Evolutionary conservation across 106 monocot genomes (phyloP).

Genomic region (Apostasia ramifera): DNA sequence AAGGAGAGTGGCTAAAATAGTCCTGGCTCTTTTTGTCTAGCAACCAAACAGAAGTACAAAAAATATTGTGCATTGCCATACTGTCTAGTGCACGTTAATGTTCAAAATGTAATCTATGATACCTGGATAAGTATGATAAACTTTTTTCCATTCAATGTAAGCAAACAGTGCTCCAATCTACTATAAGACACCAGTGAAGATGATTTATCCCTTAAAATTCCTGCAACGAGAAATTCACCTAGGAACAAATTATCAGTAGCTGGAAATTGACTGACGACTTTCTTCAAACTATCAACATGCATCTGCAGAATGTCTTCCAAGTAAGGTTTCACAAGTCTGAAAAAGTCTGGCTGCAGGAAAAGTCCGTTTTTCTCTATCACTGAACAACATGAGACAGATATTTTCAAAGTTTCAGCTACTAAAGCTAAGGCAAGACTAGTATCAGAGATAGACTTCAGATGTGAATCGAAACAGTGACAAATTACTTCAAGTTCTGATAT

Average conservation of each 20-base stretch:
- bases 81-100: too few relatives aligned
- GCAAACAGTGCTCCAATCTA: conserved; percentile 25
- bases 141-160: conserved; percentile 37
- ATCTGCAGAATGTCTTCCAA: conserved; percentile 31
- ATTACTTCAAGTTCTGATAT: conserved; percentile 36
- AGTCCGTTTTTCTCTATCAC: conserved; percentile 17
- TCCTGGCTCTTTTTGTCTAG: too few relatives aligned
- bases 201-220: conserved; percentile 18
- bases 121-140: conserved; percentile 45
- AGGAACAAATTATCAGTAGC: conserved; percentile 24
- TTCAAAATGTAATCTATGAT: neutral
- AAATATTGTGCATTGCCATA: too few relatives aligned
- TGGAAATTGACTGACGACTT: conserved; percentile 13
- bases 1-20: too few relatives aligned
- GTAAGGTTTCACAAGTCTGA: conserved; percentile 33
- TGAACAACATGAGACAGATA: conserved; percentile 27
- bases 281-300: conserved; percentile 19
- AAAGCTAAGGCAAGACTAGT: conserved; percentile 24
- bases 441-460: conserved; percentile 23
- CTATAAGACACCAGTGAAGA: conserved; percentile 4
- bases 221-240: conserved; percentile 22
- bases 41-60: too few relatives aligned
- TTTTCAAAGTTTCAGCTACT: conserved; percentile 22
- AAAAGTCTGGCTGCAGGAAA: conserved; percentile 20
- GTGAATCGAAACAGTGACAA: conserved; percentile 14